Evolutionary conservation across 139 green algal species (phyloP).

Genomic region (Choricystis sp.): DNA sequence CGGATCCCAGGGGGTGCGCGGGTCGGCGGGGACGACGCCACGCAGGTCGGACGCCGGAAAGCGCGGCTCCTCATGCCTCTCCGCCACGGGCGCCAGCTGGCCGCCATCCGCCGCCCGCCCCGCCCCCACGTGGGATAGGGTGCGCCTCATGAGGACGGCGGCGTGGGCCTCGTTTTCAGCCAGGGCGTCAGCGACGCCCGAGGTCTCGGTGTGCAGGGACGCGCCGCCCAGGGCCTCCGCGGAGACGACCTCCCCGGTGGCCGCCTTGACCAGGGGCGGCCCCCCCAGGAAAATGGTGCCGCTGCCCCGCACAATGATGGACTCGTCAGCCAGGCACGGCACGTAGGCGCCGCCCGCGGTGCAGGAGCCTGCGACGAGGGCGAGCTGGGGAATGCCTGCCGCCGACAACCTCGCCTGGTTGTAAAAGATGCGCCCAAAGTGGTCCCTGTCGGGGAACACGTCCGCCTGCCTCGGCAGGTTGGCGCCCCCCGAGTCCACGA

Average conservation of each 20-base stretch:
- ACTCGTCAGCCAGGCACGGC: slow-evolving; percentile 56
- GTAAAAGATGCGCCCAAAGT: slow-evolving; percentile 87
- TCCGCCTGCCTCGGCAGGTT: slow-evolving; percentile 83
- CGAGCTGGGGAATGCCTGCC: slow-evolving; percentile 67
- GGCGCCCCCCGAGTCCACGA: slow-evolving; percentile 77
- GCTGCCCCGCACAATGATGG: slow-evolving; percentile 56
- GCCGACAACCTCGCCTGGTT: slow-evolving; percentile 81
- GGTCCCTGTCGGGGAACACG: slow-evolving; percentile 83
- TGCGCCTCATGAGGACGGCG: slow-evolving; percentile 42
- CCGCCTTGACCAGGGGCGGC: slow-evolving; percentile 46
- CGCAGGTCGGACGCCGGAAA: slow-evolving; percentile 41
- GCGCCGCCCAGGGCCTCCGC: slow-evolving; percentile 82
- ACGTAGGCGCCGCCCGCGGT: slow-evolving; percentile 82
- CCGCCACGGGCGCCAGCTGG: background rate
- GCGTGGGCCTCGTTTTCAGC: slow-evolving; percentile 73
- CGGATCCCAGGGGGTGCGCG: slow-evolving; percentile 48
- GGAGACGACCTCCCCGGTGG: slow-evolving; percentile 77
- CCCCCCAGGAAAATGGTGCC: slow-evolving; percentile 66
- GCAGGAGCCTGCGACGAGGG: slow-evolving; percentile 80
- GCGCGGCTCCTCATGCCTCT: slow-evolving; percentile 53
- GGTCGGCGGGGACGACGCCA: slow-evolving; percentile 41
- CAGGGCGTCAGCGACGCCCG: slow-evolving; percentile 60
- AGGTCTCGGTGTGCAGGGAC: slow-evolving; percentile 62
- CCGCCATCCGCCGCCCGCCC: background rate
- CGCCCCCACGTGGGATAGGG: slow-evolving; percentile 14